Conservation (phyloP, 768 basidiomycete genomes). For the Guyanaporus albipodus region DNA sequence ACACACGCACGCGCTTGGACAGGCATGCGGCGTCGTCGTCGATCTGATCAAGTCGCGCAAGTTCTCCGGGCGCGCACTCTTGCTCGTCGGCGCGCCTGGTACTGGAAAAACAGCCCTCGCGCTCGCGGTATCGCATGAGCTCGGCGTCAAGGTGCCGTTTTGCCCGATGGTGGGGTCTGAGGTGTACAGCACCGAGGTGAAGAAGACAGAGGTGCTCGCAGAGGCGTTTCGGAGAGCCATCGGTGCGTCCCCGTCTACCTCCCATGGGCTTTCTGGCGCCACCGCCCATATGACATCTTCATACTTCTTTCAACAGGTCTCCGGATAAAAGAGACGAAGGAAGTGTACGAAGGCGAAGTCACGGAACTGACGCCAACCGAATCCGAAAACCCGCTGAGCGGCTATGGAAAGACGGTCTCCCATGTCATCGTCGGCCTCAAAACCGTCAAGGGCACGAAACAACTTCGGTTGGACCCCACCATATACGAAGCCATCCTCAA, state of each 20-base stretch:
- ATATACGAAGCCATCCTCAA: conserved; percentile 98
- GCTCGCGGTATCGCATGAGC: conserved; percentile 90
- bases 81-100: conserved; percentile 93
- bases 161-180: conserved; percentile 99
- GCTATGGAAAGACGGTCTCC: conserved; percentile 98
- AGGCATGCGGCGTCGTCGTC: conserved; percentile 91
- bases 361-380: conserved; percentile 96
- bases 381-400: conserved; percentile 94
- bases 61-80: conserved; percentile 88
- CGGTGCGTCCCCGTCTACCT: conserved; percentile 50
- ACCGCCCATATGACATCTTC: neutral
- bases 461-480: conserved; percentile 87
- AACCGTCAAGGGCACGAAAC: conserved; percentile 90
- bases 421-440: conserved; percentile 96
- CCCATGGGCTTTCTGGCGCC: neutral
- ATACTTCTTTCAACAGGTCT: conserved; percentile 47
- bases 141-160: conserved; percentile 93
- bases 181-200: conserved; percentile 95
- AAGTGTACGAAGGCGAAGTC: conserved; percentile 98
- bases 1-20: neutral
- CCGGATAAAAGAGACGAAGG: conserved; percentile 98
- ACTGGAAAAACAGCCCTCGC: conserved; percentile 98
- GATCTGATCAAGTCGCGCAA: conserved; percentile 88
- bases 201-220: conserved; percentile 97
- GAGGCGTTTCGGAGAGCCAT: conserved; percentile 95